phyloP scores from a whole-genome alignment of 2,329 filamentous ascomycete species.

The Fusarium virguliforme region DNA sequence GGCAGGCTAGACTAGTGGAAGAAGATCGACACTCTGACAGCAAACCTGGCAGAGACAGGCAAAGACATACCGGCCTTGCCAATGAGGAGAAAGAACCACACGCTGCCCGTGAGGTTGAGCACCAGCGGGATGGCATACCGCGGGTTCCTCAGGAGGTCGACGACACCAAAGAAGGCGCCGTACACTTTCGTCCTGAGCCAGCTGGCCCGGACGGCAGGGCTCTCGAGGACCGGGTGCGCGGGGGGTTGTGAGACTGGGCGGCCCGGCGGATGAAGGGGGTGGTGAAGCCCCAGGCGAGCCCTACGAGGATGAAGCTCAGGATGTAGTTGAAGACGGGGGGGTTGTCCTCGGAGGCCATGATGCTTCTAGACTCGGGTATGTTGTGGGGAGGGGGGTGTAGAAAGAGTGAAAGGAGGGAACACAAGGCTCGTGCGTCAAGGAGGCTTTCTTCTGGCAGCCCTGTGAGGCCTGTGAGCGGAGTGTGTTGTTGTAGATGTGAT shows the following conservation, averaged over 20 bases:
- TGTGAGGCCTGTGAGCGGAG: slow-evolving; percentile 36
- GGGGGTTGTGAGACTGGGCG: slow-evolving; percentile 80
- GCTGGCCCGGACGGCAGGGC: slow-evolving; percentile 67
- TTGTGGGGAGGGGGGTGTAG: slow-evolving; percentile 26
- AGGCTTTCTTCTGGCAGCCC: slow-evolving; percentile 21
- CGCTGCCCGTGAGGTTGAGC: slow-evolving; percentile 90
- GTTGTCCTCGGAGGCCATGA: slow-evolving; percentile 48
- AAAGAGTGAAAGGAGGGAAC: slow-evolving; percentile 26
- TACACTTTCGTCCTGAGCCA: slow-evolving; percentile 76
- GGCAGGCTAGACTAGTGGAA: slow-evolving; percentile 22
- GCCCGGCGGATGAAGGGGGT: slow-evolving; percentile 93
- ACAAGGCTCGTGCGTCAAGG: slow-evolving; percentile 41
- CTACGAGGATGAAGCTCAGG: slow-evolving; percentile 90
- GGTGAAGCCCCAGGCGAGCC: slow-evolving; percentile 92
- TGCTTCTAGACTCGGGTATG: slow-evolving; percentile 1
- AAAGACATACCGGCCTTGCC: slow-evolving; percentile 83
- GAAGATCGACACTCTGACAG: slow-evolving; percentile 33
- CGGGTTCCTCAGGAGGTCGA: slow-evolving; percentile 85
- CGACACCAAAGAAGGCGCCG: slow-evolving; percentile 79
- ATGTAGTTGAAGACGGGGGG: slow-evolving; percentile 83
- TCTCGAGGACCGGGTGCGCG: slow-evolving; percentile 70
- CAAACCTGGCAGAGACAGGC: slow-evolving; percentile 19
- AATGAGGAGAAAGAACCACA: slow-evolving; percentile 97
- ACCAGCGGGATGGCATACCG: slow-evolving; percentile 88
- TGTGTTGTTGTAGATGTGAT: not conserved